Base-by-base conservation (phyloP, 306 rosid genomes). In the Sicyos edulis region DNA sequence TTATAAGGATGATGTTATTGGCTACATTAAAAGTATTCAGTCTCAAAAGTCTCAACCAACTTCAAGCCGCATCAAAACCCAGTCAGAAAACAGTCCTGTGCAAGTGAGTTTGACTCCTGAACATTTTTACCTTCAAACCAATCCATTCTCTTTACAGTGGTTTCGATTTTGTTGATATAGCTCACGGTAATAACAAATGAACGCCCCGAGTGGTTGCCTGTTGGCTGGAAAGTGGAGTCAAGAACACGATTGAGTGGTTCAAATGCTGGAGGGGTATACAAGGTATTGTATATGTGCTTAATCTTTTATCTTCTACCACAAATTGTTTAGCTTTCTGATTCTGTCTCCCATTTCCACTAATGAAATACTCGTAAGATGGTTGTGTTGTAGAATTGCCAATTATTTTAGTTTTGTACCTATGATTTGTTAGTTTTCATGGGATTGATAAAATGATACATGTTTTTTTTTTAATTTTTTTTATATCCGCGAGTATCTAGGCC, bases 201-300 rank as follows among this genome's bases (percentile, higher is more conserved):
- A 74, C 82, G 10, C 74, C 96, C 96, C 22, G 85, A 85, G 61
- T 92, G 98, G 98, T 90, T 92, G 78, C 98, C 98, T 70, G 81
- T 82, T 13, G 93, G 86, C 71, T 92, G 98, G 98, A 81, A 77
- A 55, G 62, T 92, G 65, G 90, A 80, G 78, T 22, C 86, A 75
- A 87, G 77, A 85, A 85, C 77, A 19, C 88, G 98, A 57, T 79
- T 88, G 74, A 85, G 93, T 85, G 98, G 98, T 65, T 4, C 66
- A 24, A 29, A 54, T 8, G 76, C 17, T 80, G 98, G 98, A 84
- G 70, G 78, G 61, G 77, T 63, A 54, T 92, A 92, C 80, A 92
- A 90, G 93, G 98, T 92, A 79, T 53, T 32, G 8, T 40, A 65
- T 72, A 51, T 52, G 60, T 40, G 70, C 29, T 70, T 71, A 37